Evolutionary conservation across 345 rosid species (phyloP).

Genomic region (Heritiera fomes): DNA sequence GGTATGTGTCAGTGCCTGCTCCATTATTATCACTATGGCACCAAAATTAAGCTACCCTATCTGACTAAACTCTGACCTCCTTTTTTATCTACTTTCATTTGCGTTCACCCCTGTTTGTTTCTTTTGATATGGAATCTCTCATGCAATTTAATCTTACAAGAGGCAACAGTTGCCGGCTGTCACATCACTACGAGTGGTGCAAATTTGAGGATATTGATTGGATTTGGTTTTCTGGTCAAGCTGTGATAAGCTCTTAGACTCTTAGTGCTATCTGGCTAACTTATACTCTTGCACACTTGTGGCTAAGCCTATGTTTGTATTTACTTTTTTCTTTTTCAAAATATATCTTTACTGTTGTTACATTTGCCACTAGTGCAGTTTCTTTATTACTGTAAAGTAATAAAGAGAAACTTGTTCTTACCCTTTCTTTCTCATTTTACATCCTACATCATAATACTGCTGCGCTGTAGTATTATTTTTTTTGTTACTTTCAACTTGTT

Average conservation of each 20-base stretch:
- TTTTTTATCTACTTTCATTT: neutral
- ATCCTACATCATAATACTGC: neutral
- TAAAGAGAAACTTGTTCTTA: neutral
- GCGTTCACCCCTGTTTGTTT: neutral
- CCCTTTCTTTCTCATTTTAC: neutral
- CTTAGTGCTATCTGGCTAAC: neutral
- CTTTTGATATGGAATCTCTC: neutral
- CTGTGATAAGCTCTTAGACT: neutral
- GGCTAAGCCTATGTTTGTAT: slow-evolving; percentile 1
- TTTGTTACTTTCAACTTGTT: neutral
- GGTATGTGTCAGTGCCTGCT: neutral
- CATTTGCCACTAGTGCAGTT: neutral
- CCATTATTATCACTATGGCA: neutral
- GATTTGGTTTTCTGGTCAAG: neutral
- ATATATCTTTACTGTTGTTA: neutral
- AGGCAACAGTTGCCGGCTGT: neutral
- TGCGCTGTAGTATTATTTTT: neutral
- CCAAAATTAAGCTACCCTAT: neutral
- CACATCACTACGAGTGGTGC: neutral
- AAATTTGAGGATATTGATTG: neutral
- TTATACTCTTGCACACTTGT: neutral
- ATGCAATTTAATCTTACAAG: neutral
- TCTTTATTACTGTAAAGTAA: neutral
- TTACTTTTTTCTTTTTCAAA: neutral
- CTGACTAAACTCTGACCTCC: neutral